Conservation (phyloP, 2,329 filamentous ascomycete species). For the Venturia asperata region DNA sequence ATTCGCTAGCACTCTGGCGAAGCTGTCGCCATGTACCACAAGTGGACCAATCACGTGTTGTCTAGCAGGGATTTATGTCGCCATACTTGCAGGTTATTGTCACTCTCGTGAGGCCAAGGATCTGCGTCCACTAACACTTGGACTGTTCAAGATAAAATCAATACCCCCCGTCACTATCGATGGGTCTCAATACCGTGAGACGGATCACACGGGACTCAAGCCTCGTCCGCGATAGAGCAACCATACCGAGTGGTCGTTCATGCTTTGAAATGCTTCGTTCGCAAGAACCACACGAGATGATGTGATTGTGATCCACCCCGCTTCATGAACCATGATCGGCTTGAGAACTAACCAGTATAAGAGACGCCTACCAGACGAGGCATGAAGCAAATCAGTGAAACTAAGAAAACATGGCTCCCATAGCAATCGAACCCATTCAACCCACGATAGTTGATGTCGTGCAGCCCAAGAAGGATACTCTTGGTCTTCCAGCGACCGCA, state of each 20-base stretch:
- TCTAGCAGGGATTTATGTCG: conserved; percentile 12
- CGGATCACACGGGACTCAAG: conserved; percentile 1
- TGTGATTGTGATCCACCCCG: conserved; percentile 4
- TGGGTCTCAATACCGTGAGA: neutral
- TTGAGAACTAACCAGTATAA: conserved; percentile 1
- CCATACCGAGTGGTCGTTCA: neutral
- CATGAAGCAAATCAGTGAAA: neutral
- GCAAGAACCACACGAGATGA: neutral
- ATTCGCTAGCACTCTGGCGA: neutral
- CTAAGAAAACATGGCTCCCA: conserved; percentile 44
- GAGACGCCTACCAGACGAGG: neutral
- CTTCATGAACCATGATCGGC: conserved; percentile 3
- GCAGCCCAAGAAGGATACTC: conserved; percentile 55
- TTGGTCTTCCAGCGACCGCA: conserved; percentile 53
- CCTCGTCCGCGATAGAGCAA: neutral
- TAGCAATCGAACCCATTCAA: conserved; percentile 46
- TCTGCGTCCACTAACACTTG: neutral
- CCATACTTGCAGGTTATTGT: conserved; percentile 15
- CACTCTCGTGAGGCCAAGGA: neutral
- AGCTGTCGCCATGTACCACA: neutral
- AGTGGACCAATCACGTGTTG: neutral
- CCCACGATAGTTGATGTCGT: conserved; percentile 54
- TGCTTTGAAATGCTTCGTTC: neutral
- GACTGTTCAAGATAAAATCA: neutral
- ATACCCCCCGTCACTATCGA: no score